A percentile compares a stretch with the other conserved stretches of the same genome.
Evolutionary conservation across 768 basidiomycete genomes (phyloP).

Genomic region (Punctularia strigosozonata): DNA sequence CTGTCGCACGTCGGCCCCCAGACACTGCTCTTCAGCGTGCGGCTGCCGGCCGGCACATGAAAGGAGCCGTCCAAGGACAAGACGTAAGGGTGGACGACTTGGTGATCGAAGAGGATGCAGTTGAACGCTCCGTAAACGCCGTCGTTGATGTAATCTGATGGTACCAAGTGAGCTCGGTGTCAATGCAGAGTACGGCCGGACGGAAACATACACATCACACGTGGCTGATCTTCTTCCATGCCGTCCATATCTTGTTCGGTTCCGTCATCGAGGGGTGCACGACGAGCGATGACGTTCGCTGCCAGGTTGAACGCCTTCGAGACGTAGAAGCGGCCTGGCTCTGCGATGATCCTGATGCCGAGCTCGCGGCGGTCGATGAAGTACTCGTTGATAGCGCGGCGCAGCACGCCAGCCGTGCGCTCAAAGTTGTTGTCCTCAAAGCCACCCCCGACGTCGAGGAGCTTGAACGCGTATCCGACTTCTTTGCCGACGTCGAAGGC

Average conservation of each 20-base stretch:
- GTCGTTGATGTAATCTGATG: slow-evolving; percentile 94
- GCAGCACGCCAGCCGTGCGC: slow-evolving; percentile 59
- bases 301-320: slow-evolving; percentile 88
- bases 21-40: slow-evolving; percentile 44
- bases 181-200: slow-evolving; percentile 6
- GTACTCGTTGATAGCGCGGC: slow-evolving; percentile 56
- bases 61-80: slow-evolving; percentile 61
- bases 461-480: slow-evolving; percentile 68
- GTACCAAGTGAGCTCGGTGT: slow-evolving; percentile 14
- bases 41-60: slow-evolving; percentile 34
- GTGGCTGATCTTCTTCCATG: slow-evolving; percentile 28
- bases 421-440: slow-evolving; percentile 88
- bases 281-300: slow-evolving; percentile 84
- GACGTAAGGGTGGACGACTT: slow-evolving; percentile 76
- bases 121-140: slow-evolving; percentile 97
- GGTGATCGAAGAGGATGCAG: slow-evolving; percentile 97
- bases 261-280: slow-evolving; percentile 41
- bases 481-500: slow-evolving; percentile 83
- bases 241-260: slow-evolving; percentile 10
- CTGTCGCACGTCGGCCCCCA: slow-evolving; percentile 99
- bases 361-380: slow-evolving; percentile 68
- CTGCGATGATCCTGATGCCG: slow-evolving; percentile 84
- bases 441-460: slow-evolving; percentile 93
- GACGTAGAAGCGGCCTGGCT: slow-evolving; percentile 93
- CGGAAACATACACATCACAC: slow-evolving; percentile 78